A percentile compares a stretch with the other conserved stretches of the same genome.
Conservation (phyloP, 345 rosid species). For the Sisymbrium irio region DNA sequence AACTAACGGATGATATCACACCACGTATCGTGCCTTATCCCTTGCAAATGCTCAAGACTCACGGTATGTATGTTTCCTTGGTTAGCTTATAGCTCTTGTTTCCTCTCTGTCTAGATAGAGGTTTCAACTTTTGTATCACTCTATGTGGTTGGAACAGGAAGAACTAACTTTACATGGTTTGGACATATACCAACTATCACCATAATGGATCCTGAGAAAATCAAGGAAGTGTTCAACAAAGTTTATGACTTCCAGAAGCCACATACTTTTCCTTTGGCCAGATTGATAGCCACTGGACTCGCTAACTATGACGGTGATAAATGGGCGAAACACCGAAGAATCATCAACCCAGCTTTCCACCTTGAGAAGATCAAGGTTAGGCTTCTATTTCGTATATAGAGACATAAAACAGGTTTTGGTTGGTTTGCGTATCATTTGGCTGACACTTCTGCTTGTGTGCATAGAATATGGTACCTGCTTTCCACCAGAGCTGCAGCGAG, state of each 20-base stretch:
- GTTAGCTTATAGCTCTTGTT: neutral
- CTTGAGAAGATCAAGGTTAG: slow-evolving; percentile 41
- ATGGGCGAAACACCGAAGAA: slow-evolving; percentile 44
- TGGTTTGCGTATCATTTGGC: neutral
- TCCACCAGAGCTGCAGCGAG: slow-evolving; percentile 34
- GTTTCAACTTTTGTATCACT: neutral
- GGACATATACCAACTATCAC: slow-evolving; percentile 44
- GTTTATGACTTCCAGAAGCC: slow-evolving; percentile 38
- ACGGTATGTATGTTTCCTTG: slow-evolving; percentile 14
- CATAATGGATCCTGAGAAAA: slow-evolving; percentile 41
- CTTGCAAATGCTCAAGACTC: slow-evolving; percentile 20
- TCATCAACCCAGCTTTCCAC: slow-evolving; percentile 52
- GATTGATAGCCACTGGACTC: slow-evolving; percentile 31
- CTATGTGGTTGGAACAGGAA: slow-evolving; percentile 34
- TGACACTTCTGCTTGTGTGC: neutral
- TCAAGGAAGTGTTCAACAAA: slow-evolving; percentile 38
- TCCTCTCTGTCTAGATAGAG: neutral
- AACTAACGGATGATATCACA: slow-evolving; percentile 24
- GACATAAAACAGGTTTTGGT: neutral
- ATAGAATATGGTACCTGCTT: slow-evolving; percentile 33
- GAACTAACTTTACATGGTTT: slow-evolving; percentile 38
- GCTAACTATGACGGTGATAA: slow-evolving; percentile 34
- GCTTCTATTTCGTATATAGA: neutral
- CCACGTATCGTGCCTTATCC: slow-evolving; percentile 28
- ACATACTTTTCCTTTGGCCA: neutral